Conservation (phyloP, 257 asterid species). For the Penstemon davidsonii region DNA sequence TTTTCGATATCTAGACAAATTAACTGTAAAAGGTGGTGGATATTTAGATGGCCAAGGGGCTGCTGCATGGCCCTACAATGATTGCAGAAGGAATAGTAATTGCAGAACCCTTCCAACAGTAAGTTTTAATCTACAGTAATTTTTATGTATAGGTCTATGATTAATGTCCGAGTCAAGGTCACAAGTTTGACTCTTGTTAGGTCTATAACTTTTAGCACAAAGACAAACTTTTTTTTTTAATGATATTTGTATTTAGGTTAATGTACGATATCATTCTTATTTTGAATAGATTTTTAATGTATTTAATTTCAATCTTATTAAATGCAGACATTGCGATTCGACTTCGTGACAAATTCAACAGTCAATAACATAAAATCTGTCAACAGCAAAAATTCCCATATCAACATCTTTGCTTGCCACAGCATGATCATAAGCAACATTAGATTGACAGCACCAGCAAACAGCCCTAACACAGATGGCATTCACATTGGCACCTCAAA, state of each 20-base stretch:
- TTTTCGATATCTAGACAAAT: conserved; percentile 44
- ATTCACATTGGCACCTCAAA: conserved; percentile 57
- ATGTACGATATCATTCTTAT: not conserved
- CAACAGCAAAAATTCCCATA: conserved; percentile 67
- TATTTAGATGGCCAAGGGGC: conserved; percentile 72
- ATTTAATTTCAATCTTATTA: not conserved
- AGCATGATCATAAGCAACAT: conserved; percentile 43
- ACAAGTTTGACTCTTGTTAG: too few species aligned
- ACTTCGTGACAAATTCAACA: conserved; percentile 52
- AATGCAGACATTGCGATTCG: conserved; percentile 60
- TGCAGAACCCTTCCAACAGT: conserved; percentile 71
- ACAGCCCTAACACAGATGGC: conserved; percentile 81
- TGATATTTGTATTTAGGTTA: not conserved
- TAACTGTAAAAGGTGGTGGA: conserved; percentile 69
- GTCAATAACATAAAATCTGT: conserved; percentile 49
- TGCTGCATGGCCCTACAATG: conserved; percentile 68
- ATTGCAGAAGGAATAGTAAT: conserved; percentile 42
- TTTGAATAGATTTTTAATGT: not conserved
- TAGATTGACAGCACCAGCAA: conserved; percentile 46
- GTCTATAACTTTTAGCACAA: too few species aligned
- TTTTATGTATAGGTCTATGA: not conserved
- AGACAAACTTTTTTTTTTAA: not conserved
- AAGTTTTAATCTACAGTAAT: conserved; percentile 15
- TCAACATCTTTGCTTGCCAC: conserved; percentile 58
- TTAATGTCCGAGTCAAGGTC: too few species aligned